phyloP scores from a whole-genome alignment of 2,329 filamentous ascomycete species.

The Penicillium nordicum region DNA sequence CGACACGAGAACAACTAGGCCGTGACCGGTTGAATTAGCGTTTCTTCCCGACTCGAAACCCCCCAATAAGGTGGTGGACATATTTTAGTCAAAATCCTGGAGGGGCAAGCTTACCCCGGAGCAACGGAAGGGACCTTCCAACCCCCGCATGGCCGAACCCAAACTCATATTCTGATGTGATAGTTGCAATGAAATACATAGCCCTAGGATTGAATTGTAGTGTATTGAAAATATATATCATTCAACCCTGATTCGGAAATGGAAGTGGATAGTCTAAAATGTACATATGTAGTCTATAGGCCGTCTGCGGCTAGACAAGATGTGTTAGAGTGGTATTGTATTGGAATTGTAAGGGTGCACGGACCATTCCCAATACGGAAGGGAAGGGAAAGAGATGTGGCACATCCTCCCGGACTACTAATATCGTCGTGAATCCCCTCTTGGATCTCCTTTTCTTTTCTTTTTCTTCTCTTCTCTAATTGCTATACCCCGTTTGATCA shows the following conservation, averaged over 20 bases:
- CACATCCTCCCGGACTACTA: conserved; percentile 11
- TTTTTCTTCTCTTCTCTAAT: not conserved
- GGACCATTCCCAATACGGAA: conserved; percentile 2
- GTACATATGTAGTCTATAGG: not conserved
- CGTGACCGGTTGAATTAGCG: not conserved
- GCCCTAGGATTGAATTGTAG: not conserved
- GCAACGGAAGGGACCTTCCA: conserved; percentile 32
- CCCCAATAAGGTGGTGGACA: not conserved
- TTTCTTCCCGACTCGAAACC: not conserved
- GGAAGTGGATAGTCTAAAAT: not conserved
- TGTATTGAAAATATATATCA: not conserved
- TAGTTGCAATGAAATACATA: not conserved
- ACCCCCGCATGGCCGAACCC: conserved; percentile 36
- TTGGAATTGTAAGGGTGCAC: not conserved
- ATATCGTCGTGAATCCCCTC: conserved; percentile 10
- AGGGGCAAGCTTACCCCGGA: conserved; percentile 29
- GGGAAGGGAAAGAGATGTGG: not conserved
- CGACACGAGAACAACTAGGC: not conserved
- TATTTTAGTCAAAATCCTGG: conserved; percentile 3
- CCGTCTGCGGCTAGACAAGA: not conserved
- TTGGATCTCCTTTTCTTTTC: conserved; percentile 1
- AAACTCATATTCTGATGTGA: conserved; percentile 4
- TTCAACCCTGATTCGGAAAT: not conserved
- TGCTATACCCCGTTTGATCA: not conserved
- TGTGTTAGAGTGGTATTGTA: conserved; percentile 1